Conservation (phyloP, 176 grass and related monocot genomes). For the Oryza glaberrima region DNA sequence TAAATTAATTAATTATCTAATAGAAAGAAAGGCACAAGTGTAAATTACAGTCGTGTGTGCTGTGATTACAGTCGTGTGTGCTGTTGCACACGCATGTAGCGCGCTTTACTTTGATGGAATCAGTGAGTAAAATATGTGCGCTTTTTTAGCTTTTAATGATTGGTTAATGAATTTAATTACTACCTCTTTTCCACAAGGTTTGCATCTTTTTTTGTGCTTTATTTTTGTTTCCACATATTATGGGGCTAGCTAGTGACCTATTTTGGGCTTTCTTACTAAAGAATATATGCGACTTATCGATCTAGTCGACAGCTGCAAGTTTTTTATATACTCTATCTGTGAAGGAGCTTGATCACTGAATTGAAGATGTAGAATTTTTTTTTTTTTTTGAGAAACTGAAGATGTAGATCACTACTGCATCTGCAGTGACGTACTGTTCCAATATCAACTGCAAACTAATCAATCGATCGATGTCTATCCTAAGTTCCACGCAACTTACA, state of each 20-base stretch:
- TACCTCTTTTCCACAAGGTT: neutral
- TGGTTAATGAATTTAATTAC: neutral
- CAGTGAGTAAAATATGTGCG: neutral
- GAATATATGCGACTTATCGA: too few species aligned
- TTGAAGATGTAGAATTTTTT: neutral
- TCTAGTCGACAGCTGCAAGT: too few species aligned
- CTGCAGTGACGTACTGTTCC: neutral
- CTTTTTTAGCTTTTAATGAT: neutral
- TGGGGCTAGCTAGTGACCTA: too few species aligned
- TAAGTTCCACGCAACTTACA: constrained; percentile 7
- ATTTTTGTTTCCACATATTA: too few species aligned
- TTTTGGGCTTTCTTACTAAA: too few species aligned
- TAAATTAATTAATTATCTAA: too few species aligned
- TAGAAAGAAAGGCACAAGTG: too few species aligned
- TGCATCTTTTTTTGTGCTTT: neutral
- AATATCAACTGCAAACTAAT: neutral
- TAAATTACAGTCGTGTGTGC: too few species aligned
- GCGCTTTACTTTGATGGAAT: neutral
- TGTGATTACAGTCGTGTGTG: too few species aligned
- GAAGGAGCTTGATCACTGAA: neutral
- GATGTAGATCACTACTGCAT: neutral
- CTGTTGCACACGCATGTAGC: too few species aligned
- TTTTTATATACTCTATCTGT: too few species aligned
- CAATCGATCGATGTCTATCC: neutral
- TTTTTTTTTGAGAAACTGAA: too few species aligned